Evolutionary conservation across 2,329 filamentous ascomycete species (phyloP).

Genomic region (Colletotrichum cuscutae): DNA sequence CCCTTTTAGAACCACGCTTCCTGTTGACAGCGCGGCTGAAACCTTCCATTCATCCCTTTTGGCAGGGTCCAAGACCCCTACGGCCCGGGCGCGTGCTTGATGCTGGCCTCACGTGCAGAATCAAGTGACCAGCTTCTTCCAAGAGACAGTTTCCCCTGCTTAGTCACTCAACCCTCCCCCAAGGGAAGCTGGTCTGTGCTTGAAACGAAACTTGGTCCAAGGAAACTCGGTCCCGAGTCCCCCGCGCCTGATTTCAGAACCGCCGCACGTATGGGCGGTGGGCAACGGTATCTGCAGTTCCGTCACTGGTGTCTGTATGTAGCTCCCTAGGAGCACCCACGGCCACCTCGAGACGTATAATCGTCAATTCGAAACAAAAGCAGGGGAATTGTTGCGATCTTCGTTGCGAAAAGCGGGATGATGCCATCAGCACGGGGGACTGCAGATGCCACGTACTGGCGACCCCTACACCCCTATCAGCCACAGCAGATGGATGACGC

Average conservation of each 20-base stretch:
- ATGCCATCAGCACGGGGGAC: neutral
- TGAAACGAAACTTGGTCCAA: slow-evolving; percentile 11
- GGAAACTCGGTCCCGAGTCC: neutral
- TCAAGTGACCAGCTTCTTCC: neutral
- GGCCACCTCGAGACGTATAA: neutral
- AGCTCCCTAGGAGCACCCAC: no score
- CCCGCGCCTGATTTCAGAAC: neutral
- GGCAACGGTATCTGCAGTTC: neutral
- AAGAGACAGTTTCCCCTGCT: neutral
- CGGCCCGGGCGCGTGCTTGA: neutral
- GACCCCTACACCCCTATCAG: neutral
- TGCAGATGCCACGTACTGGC: neutral
- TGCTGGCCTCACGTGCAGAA: neutral
- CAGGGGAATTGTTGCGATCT: neutral
- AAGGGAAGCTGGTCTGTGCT: neutral
- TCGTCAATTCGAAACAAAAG: slow-evolving; percentile 11
- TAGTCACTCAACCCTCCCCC: neutral
- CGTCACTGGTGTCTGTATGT: no score
- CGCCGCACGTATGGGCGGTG: neutral
- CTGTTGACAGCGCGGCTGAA: slow-evolving; percentile 20
- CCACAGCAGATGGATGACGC: slow-evolving; percentile 1
- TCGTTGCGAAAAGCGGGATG: neutral
- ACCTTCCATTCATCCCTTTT: slow-evolving; percentile 26
- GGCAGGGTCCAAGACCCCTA: slow-evolving; percentile 12
- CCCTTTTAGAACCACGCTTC: slow-evolving; percentile 19